Percentiles rank a stretch among this genome's conserved stretches.
Evolutionary conservation across 768 basidiomycete genomes (phyloP).

Genomic region (Gyrodon lividus): DNA sequence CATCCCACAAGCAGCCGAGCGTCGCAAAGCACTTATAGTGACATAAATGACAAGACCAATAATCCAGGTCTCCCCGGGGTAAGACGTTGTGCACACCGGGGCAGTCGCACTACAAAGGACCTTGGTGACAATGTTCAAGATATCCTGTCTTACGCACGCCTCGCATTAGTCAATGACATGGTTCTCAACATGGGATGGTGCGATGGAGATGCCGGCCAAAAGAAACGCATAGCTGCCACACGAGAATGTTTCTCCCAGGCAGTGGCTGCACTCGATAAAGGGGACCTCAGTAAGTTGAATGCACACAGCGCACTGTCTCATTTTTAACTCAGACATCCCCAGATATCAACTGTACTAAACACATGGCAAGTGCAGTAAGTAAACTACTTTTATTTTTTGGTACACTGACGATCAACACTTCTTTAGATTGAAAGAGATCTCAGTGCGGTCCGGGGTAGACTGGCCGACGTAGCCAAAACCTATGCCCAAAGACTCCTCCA

Average conservation of each 20-base stretch:
- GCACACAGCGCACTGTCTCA: background rate
- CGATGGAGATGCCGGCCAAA: background rate
- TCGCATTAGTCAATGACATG: background rate
- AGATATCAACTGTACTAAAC: background rate
- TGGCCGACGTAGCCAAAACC: background rate
- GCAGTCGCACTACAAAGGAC: background rate
- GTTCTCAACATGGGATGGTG: background rate
- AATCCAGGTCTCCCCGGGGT: background rate
- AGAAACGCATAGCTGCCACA: background rate
- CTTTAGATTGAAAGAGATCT: background rate
- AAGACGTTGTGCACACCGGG: background rate
- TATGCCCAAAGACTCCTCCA: background rate
- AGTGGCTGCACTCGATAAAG: background rate
- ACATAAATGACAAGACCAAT: background rate
- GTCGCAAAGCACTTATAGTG: background rate
- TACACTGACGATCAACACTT: background rate
- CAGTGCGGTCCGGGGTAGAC: background rate
- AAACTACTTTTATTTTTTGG: background rate
- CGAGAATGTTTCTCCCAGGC: background rate
- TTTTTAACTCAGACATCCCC: background rate
- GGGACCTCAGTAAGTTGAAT: background rate
- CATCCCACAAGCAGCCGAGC: background rate
- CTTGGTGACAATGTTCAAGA: background rate
- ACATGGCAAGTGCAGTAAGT: background rate
- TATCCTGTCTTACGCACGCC: background rate